Percentiles rank a stretch among this genome's conserved stretches.
These are phyloP conservation scores for Thielaviopsis euricoi DNA, from an alignment of 2,329 filamentous ascomycete genomes.

Conservation along the genomic window DNA sequence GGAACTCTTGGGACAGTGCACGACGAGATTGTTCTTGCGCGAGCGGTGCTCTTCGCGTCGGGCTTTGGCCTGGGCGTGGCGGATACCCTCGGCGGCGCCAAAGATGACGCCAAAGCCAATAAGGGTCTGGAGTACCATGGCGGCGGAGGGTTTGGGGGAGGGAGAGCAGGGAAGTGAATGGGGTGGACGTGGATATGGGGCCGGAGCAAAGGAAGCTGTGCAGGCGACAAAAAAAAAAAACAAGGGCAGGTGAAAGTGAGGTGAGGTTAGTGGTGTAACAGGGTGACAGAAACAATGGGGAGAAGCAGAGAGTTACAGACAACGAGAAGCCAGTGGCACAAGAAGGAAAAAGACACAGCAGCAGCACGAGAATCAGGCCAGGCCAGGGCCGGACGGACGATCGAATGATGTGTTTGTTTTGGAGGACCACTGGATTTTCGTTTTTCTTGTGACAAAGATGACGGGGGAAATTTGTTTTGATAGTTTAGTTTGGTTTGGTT, in stretches of 20 bases:
- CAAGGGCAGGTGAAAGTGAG: background rate
- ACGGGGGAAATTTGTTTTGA: too few species aligned
- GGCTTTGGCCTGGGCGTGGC: constrained; percentile 28
- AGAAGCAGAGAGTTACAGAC: background rate
- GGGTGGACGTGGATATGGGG: background rate
- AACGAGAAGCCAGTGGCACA: too few species aligned
- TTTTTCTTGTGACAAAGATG: too few species aligned
- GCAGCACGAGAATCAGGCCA: too few species aligned
- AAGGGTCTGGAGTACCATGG: constrained; percentile 20
- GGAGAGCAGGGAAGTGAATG: background rate
- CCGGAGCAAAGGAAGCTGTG: background rate
- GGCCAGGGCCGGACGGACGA: too few species aligned
- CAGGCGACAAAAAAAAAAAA: background rate
- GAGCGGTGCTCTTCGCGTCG: constrained; percentile 30
- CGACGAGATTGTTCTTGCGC: constrained; percentile 30
- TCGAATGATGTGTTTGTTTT: too few species aligned
- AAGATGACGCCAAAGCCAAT: constrained; percentile 27
- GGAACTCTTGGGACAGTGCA: constrained; percentile 30
- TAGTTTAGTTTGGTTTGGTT: too few species aligned
- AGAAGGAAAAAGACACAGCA: too few species aligned
- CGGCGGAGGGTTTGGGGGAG: background rate
- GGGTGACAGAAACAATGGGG: background rate
- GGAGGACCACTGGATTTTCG: too few species aligned
- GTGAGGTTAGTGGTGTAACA: background rate
- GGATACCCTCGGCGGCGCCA: constrained; percentile 29